Evolutionary conservation across 768 basidiomycete species (phyloP).

Genomic region (Boletales sp.): DNA sequence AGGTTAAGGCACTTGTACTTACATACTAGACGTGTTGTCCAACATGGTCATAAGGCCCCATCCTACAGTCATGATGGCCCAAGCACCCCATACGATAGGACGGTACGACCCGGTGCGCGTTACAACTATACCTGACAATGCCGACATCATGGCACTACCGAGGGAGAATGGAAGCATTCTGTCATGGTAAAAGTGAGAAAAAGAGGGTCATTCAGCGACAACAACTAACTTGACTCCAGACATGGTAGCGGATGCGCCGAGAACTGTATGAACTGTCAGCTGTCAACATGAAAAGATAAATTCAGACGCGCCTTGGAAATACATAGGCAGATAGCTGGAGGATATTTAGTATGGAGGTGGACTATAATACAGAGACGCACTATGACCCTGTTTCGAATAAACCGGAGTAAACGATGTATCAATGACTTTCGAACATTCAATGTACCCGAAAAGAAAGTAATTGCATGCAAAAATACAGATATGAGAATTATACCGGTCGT

Average conservation of each 20-base stretch:
- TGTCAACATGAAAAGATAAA: neutral
- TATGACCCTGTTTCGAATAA: slow-evolving; percentile 19
- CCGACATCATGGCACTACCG: slow-evolving; percentile 14
- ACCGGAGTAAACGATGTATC: neutral
- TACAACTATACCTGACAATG: slow-evolving; percentile 24
- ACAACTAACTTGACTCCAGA: slow-evolving; percentile 29
- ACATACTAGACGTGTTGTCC: slow-evolving; percentile 30
- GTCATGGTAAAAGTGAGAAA: neutral
- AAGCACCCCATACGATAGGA: slow-evolving; percentile 29
- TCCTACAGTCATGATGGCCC: slow-evolving; percentile 31
- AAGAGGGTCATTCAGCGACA: too few relatives aligned
- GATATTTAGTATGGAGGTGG: slow-evolving; percentile 3
- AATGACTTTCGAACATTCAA: neutral
- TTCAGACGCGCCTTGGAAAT: slow-evolving; percentile 32
- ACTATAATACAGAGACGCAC: slow-evolving; percentile 9
- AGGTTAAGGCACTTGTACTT: slow-evolving; percentile 1
- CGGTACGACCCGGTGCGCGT: slow-evolving; percentile 28
- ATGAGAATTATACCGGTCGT: slow-evolving; percentile 35
- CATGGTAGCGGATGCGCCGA: slow-evolving; percentile 35
- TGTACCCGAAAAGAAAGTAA: slow-evolving; percentile 33
- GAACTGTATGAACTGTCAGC: slow-evolving; percentile 16
- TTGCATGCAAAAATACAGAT: slow-evolving; percentile 32
- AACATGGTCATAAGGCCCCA: slow-evolving; percentile 37
- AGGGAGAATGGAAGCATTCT: slow-evolving; percentile 38
- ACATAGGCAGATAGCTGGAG: slow-evolving; percentile 36